phyloP scores from a whole-genome alignment of 257 asterid species.

The Sherardia arvensis region DNA sequence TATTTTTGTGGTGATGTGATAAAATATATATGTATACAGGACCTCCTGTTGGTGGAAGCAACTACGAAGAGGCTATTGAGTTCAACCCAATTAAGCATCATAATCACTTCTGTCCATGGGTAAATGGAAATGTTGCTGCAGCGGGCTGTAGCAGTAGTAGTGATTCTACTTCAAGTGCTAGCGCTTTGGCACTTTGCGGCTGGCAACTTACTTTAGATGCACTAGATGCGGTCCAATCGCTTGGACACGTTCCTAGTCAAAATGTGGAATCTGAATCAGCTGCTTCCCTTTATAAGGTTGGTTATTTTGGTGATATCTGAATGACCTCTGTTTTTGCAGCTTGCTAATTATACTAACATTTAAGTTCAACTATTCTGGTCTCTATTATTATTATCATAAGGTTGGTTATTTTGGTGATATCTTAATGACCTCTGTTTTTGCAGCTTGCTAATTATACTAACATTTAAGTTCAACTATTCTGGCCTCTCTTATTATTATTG shows the following conservation, averaged over 20 bases:
- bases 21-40: slow-evolving; percentile 34
- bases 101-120: slow-evolving; percentile 95
- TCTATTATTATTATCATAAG: slow-evolving; percentile 37
- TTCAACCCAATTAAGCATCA: slow-evolving; percentile 94
- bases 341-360: not conserved
- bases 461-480: not conserved
- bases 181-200: slow-evolving; percentile 74
- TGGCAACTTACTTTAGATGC: slow-evolving; percentile 99
- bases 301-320: not conserved
- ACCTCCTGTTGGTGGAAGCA: slow-evolving; percentile 85
- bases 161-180: slow-evolving; percentile 68
- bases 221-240: slow-evolving; percentile 78
- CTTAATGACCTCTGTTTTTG: not conserved
- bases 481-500: not conserved
- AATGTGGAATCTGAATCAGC: slow-evolving; percentile 97
- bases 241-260: slow-evolving; percentile 79
- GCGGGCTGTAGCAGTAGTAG: slow-evolving; percentile 82
- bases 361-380: not conserved
- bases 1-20: slow-evolving; percentile 14
- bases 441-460: not conserved
- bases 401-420: slow-evolving; percentile 14
- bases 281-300: slow-evolving; percentile 83
- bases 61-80: slow-evolving; percentile 80
- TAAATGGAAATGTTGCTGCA: slow-evolving; percentile 98
- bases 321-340: not conserved